phyloP scores from a whole-genome alignment of 2,329 filamentous ascomycete species.

The Ophiosphaerella herpotricha region DNA sequence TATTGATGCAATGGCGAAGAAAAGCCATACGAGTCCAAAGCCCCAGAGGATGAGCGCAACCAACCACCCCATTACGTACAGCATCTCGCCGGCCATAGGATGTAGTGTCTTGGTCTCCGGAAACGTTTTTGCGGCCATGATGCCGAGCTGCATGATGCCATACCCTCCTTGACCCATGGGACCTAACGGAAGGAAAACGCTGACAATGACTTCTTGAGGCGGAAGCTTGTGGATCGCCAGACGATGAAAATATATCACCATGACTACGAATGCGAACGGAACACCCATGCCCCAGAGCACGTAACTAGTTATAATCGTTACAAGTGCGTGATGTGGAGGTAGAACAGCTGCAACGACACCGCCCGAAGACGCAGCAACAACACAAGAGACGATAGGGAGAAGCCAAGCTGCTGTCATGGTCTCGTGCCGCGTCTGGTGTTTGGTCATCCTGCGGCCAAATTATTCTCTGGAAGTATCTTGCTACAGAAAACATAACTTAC shows the following conservation, averaged over 20 bases:
- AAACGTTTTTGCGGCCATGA: slow-evolving; percentile 50
- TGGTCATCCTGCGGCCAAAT: slow-evolving; percentile 28
- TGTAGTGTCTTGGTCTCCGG: slow-evolving; percentile 43
- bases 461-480: not conserved
- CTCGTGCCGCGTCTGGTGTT: slow-evolving; percentile 30
- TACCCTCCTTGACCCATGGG: slow-evolving; percentile 70
- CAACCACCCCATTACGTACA: slow-evolving; percentile 63
- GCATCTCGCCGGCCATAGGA: slow-evolving; percentile 54
- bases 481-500: slow-evolving; percentile 5
- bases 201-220: slow-evolving; percentile 68
- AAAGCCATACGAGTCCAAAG: slow-evolving; percentile 60
- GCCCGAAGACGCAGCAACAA: slow-evolving; percentile 68
- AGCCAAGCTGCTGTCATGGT: slow-evolving; percentile 67
- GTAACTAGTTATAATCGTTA: slow-evolving; percentile 66
- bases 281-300: slow-evolving; percentile 70
- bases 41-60: slow-evolving; percentile 60
- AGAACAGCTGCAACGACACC: slow-evolving; percentile 64
- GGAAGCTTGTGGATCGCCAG: slow-evolving; percentile 68
- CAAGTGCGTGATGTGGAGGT: slow-evolving; percentile 59
- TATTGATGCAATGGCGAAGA: slow-evolving; percentile 57
- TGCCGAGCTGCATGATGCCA: slow-evolving; percentile 57
- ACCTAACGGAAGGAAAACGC: slow-evolving; percentile 68
- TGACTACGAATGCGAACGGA: slow-evolving; percentile 62
- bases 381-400: slow-evolving; percentile 67
- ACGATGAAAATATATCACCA: slow-evolving; percentile 73